Base-by-base conservation (phyloP, 2,329 filamentous ascomycete species). In the Tolypocladium endophyticum region DNA sequence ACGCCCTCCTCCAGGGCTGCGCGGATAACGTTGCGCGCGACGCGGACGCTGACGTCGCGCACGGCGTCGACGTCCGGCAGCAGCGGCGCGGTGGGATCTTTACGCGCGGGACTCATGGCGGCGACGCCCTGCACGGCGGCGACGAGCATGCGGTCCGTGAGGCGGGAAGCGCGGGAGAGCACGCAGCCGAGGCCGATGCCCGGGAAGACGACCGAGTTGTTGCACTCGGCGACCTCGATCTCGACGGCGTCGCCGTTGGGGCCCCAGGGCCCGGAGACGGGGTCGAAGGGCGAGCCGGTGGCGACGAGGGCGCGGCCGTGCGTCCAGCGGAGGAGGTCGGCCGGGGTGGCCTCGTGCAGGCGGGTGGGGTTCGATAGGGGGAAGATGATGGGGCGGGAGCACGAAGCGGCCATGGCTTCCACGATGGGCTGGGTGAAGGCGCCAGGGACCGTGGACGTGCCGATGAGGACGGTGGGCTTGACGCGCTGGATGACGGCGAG, bases 341-440 rank as follows among this genome's bases (percentile, higher is more conserved):
- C 76, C 0, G 92, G 92, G 9, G 86, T 82, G 1, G 90, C 92
- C 73, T 96, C 92, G 69, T 95, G 90, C 0, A 96, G 81, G 1
- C 84, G 79, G 0, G 91, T 96, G 0, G 92, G 92, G 71, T 96
- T 96, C 2, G 88, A 93, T 1, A 96, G 81, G 0, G 92, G 92
- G 61, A 96, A 85, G 60, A 91, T 80, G 58, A 90, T 84, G n/a
- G 91, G 91, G 0, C 87, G 81, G 0, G 87, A 79, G 3, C 88
- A 83, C 66, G 92, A 83, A 41, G 81, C 78, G 1, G 87, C 85
- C 90, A 96, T 95, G 65, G 88, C 88, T 54, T 80, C 78, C 14
- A 95, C 79, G 35, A 91, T 76, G 2, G 89, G 82, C 65, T 92
- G 78, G 0, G 88, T 93, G 73, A 96, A 96, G 0, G 89, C 77